Base-by-base conservation (phyloP, 2,329 filamentous ascomycete species). In the Aspergillus ustus region DNA sequence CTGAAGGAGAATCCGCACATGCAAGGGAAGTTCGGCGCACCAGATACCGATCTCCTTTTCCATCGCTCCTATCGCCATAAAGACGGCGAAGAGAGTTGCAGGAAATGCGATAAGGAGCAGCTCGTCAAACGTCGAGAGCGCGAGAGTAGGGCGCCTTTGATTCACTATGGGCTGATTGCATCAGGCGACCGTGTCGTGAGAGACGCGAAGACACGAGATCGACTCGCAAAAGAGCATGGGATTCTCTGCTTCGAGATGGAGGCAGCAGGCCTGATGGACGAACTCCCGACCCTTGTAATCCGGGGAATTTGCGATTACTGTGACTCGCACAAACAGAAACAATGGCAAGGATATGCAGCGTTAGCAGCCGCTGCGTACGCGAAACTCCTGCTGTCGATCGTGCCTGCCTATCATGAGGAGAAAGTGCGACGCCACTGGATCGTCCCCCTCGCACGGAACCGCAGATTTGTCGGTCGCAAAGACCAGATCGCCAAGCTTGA, bases 121-220 rank as follows among this genome's bases (percentile, higher is more conserved):
- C 44, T 62, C n/a, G 31, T 59, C 6, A 4, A 22, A 13, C 60
- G 54, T 19, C 17, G 19, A 22, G 6, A n/a, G 11, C 56, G 56
- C 11, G 31, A 29, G n/a, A 37, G 13, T 8, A 20, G 22, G 4
- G 34, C 43, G 9, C 52, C 54, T 17, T 22, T 13, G 2, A 54
- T 64, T 7, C 44, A 59, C 8, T 52, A 51, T 31, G 60, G 60
- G 6, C 17, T 44, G 8, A 49, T 63, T 46, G 56, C 56, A n/a
- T 60, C 60, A 40, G 60, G 48, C 1, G 45, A 63, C n/a, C 48
- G 25, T 3, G 57, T 63, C n/a, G 52, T 63, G 11, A 61, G 59
- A 31, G 52, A 60, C 34, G 13, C 19, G 52, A 28, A 54, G 11
- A 22, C 52, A 13, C 56, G 61, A 20, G 57, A 63, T 28, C 28